Evolutionary conservation across 345 rosid genomes (phyloP), one percentile per base, ranked within the genome.

Genomic region (Crucihimalaya himalaica): DNA sequence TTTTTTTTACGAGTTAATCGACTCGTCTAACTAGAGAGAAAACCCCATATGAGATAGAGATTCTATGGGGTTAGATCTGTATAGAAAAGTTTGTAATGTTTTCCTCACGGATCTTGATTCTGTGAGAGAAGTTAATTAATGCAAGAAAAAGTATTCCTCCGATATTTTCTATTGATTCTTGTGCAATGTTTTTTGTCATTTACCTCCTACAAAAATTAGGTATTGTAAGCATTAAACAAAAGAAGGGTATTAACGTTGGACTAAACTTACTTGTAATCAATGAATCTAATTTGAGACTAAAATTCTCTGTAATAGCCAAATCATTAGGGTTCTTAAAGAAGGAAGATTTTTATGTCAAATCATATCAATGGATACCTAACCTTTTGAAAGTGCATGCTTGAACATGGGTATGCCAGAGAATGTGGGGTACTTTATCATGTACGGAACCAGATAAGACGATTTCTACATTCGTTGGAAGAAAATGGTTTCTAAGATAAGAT

Each of bases 371-470:
- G 37, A 8, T 45, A 39, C 48, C 31, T 66, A 39, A 70, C 68
- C 69, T 71, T 70, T 71, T 56, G 72, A 64, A 57, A 71, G 48
- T 66, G 77, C 73, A 78, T 71, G 81, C 77, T 71, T 66, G 68
- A 78, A 72, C 73, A 78, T 78, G 77, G 66, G 73, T 54, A 80
- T 82, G 87, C 83, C 91, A 79, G 88, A 78, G 88, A 86, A 84
- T 83, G 83, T 77, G 88, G 86, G 82, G 82, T 78, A 78, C 82
- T 50, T 23, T 69, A 71, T 40, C 61, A 58, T 71, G 87, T 81
- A 83, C 88, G 88, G 84, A 81, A 51, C 59, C 60, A 53, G 28
- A 56, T 70, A 40, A 35, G 21, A 15, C 27, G 20, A 58, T 66
- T 46, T 71, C 54, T 66, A 61, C 74, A 43, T 32, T 59, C 51